Evolutionary conservation across 225 moss, liverwort and hornwort species (phyloP).

Genomic region (Polytrichum commune): DNA sequence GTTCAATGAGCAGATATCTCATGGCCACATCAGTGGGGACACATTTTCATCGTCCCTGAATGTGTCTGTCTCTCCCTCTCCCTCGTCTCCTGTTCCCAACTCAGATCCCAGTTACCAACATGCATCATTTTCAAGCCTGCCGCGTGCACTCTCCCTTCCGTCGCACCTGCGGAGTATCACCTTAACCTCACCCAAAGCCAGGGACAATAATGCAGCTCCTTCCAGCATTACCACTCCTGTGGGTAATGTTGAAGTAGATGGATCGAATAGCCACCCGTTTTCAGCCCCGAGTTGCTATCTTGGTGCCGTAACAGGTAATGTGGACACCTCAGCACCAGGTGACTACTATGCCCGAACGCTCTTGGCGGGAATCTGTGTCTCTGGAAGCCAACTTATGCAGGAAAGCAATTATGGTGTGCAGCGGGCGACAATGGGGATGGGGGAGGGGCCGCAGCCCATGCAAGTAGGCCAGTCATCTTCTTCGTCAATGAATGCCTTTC

Average conservation of each 20-base stretch:
- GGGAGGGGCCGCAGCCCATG: conserved; percentile 12
- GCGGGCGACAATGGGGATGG: conserved; percentile 17
- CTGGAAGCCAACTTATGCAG: conserved; percentile 18
- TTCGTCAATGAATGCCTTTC: conserved; percentile 20
- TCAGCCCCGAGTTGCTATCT: conserved; percentile 6
- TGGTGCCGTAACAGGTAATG: conserved; percentile 13
- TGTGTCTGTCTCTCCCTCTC: conserved; percentile 16
- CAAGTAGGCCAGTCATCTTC: conserved; percentile 11
- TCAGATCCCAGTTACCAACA: conserved; percentile 21
- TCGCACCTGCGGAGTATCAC: conserved; percentile 28
- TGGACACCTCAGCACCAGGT: conserved; percentile 2
- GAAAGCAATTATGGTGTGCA: conserved; percentile 4
- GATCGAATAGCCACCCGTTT: conserved; percentile 7
- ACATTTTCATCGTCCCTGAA: conserved; percentile 14
- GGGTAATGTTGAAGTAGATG: conserved; percentile 4
- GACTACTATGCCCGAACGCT: conserved; percentile 18
- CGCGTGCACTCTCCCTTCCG: conserved; percentile 32
- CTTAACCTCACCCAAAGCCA: conserved; percentile 1
- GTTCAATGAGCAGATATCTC: conserved; percentile 7
- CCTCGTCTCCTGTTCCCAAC: conserved; percentile 7
- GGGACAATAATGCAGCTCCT: conserved; percentile 5
- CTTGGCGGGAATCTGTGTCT: conserved; percentile 14
- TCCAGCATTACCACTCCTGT: background rate
- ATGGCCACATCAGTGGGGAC: conserved; percentile 6
- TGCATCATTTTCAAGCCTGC: conserved; percentile 7